A percentile compares a stretch with the other conserved stretches of the same genome.
These are phyloP conservation scores for Nicotiana noctiflora DNA, from an alignment of 257 asterid species.

Conservation along the genomic window DNA sequence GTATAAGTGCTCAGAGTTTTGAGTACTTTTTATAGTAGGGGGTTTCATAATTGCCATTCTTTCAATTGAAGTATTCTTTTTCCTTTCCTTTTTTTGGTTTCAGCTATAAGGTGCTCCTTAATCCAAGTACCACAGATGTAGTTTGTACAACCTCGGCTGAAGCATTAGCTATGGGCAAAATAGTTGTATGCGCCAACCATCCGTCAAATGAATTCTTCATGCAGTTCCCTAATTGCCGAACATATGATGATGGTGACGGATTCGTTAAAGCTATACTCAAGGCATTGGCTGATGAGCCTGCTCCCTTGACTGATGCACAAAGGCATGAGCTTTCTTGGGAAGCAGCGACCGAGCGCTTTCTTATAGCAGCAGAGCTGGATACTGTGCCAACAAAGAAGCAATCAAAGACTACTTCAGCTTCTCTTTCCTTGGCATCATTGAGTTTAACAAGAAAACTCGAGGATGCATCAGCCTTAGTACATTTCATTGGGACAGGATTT, in stretches of 20 bases:
- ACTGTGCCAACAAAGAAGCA: slow-evolving; percentile 31
- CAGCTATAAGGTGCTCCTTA: slow-evolving; percentile 87
- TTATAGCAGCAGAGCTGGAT: slow-evolving; percentile 59
- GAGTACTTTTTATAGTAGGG: neutral
- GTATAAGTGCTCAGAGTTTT: too few species aligned
- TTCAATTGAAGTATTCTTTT: too few species aligned
- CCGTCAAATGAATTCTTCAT: slow-evolving; percentile 94
- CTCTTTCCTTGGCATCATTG: slow-evolving; percentile 56
- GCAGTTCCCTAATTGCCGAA: slow-evolving; percentile 92
- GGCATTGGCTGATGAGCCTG: slow-evolving; percentile 74
- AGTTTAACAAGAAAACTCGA: slow-evolving; percentile 54
- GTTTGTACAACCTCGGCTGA: slow-evolving; percentile 98
- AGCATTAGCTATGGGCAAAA: slow-evolving; percentile 97
- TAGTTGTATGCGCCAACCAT: slow-evolving; percentile 89
- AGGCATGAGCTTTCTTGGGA: slow-evolving; percentile 94
- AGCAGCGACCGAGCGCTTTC: slow-evolving; percentile 87
- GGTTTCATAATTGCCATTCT: too few species aligned
- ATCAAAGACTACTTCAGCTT: slow-evolving; percentile 39
- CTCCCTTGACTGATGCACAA: slow-evolving; percentile 59
- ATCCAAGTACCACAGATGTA: slow-evolving; percentile 97
- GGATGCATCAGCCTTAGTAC: slow-evolving; percentile 77
- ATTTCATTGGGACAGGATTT: slow-evolving; percentile 65
- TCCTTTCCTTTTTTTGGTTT: neutral
- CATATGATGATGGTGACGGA: slow-evolving; percentile 55
- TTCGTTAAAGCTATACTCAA: slow-evolving; percentile 61